These are phyloP conservation scores for Passiflora organensis DNA, from an alignment of 345 rosid genomes.

Conservation along the genomic window DNA sequence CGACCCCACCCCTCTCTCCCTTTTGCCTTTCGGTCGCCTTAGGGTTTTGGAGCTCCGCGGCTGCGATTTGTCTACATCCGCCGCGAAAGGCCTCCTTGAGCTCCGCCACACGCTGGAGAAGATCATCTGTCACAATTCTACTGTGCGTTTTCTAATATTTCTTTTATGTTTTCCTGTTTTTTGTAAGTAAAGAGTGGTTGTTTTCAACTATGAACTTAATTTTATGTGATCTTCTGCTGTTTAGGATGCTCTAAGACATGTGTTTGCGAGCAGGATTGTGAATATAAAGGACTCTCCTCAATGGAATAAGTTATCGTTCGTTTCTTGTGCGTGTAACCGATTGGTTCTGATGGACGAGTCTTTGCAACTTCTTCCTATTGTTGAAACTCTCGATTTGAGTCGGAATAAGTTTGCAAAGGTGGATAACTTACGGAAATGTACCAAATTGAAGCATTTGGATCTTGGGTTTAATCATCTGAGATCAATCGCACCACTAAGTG, in stretches of 20 bases:
- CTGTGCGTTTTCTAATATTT: slow-evolving; percentile 47
- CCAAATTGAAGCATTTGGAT: slow-evolving; percentile 82
- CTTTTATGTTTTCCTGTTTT: background rate
- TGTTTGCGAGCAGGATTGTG: slow-evolving; percentile 87
- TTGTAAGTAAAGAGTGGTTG: too few species aligned
- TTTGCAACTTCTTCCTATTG: slow-evolving; percentile 90
- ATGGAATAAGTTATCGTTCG: slow-evolving; percentile 82
- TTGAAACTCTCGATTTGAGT: slow-evolving; percentile 95
- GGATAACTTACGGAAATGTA: slow-evolving; percentile 77
- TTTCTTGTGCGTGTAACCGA: slow-evolving; percentile 81
- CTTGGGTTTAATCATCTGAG: slow-evolving; percentile 89
- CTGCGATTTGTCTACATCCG: slow-evolving; percentile 87
- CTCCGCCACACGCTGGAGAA: slow-evolving; percentile 85
- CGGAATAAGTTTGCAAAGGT: slow-evolving; percentile 87
- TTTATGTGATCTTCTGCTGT: background rate
- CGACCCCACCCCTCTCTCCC: slow-evolving; percentile 87
- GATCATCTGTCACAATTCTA: slow-evolving; percentile 87
- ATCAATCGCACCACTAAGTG: slow-evolving; percentile 56
- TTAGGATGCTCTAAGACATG: slow-evolving; percentile 90
- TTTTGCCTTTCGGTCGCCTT: slow-evolving; percentile 72
- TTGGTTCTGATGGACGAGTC: slow-evolving; percentile 96
- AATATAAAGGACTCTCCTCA: slow-evolving; percentile 80
- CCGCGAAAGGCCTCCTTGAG: slow-evolving; percentile 88
- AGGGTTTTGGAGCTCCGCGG: slow-evolving; percentile 83
- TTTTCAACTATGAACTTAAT: background rate